Percentiles rank a stretch among this genome's conserved stretches.
Evolutionary conservation across 768 basidiomycete genomes (phyloP).

Genomic region (Candolleomyces eurysporus): DNA sequence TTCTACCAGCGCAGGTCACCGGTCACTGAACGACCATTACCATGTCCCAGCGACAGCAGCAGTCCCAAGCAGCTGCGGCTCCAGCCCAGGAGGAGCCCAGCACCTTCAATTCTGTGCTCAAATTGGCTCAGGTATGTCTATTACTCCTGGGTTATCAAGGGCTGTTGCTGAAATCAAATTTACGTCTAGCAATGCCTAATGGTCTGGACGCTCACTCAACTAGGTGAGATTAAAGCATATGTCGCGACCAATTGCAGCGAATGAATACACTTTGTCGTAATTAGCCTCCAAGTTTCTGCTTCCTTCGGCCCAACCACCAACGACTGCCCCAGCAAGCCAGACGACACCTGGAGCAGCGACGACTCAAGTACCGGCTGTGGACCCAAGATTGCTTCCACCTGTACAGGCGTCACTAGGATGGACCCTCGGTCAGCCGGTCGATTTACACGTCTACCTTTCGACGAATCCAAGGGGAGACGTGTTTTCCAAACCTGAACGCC

Average conservation of each 20-base stretch:
- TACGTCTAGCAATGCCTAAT: slow-evolving; percentile 61
- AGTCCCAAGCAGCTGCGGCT: slow-evolving; percentile 7
- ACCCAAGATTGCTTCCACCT: slow-evolving; percentile 55
- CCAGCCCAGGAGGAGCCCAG: slow-evolving; percentile 9
- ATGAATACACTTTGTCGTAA: not conserved
- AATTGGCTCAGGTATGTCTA: slow-evolving; percentile 26
- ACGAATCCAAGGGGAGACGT: slow-evolving; percentile 62
- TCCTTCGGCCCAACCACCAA: slow-evolving; percentile 21
- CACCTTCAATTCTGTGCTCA: slow-evolving; percentile 11
- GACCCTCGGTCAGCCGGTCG: slow-evolving; percentile 56
- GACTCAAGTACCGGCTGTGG: slow-evolving; percentile 27
- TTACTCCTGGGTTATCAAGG: not conserved
- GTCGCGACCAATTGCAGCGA: not conserved
- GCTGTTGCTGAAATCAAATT: not conserved
- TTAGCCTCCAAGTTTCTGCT: slow-evolving; percentile 46
- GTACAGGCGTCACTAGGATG: slow-evolving; percentile 55
- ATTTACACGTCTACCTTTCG: slow-evolving; percentile 74
- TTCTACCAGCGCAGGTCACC: not conserved
- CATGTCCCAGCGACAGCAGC: slow-evolving; percentile 12
- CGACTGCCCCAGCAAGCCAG: slow-evolving; percentile 22
- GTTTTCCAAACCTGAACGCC: slow-evolving; percentile 48
- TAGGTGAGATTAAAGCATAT: slow-evolving; percentile 42
- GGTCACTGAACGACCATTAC: not conserved
- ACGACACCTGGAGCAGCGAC: slow-evolving; percentile 10
- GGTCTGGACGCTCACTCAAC: slow-evolving; percentile 62